Evolutionary conservation across 1,284 basidiomycete genomes (phyloP).

Genomic region (Pseudozyma tsukubaensis): DNA sequence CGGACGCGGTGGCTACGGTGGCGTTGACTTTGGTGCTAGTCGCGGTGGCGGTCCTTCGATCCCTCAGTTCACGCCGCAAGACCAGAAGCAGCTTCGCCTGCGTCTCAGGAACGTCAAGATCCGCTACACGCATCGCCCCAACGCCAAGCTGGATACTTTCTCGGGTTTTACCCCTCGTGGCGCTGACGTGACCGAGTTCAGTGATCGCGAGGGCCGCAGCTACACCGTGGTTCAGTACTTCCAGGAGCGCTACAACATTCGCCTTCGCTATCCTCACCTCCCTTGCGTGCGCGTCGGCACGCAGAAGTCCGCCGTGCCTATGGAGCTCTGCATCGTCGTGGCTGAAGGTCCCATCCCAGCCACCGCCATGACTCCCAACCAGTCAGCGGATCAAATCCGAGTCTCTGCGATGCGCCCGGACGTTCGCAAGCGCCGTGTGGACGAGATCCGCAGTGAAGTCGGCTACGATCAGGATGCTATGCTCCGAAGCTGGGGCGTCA

Average conservation of each 20-base stretch:
- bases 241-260: constrained; percentile 47
- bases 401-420: constrained; percentile 34
- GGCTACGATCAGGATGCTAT: constrained; percentile 43
- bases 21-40: background rate
- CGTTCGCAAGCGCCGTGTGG: constrained; percentile 34
- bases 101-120: constrained; percentile 44
- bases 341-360: constrained; percentile 45
- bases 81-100: constrained; percentile 50
- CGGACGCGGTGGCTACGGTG: constrained; percentile 16
- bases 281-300: constrained; percentile 48
- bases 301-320: constrained; percentile 38
- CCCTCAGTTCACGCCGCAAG: constrained; percentile 14
- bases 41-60: constrained; percentile 15
- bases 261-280: constrained; percentile 37
- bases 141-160: constrained; percentile 51
- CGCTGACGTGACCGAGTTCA: constrained; percentile 40
- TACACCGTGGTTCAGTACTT: constrained; percentile 43
- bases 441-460: constrained; percentile 43
- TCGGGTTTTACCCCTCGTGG: constrained; percentile 43
- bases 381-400: constrained; percentile 48
- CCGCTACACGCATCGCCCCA: constrained; percentile 46
- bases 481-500: constrained; percentile 69
- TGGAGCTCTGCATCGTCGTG: constrained; percentile 49
- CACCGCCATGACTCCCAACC: constrained; percentile 33
- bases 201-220: constrained; percentile 26